Base-by-base conservation (phyloP, 2,329 filamentous ascomycete genomes). In the Fusarium sp. region DNA sequence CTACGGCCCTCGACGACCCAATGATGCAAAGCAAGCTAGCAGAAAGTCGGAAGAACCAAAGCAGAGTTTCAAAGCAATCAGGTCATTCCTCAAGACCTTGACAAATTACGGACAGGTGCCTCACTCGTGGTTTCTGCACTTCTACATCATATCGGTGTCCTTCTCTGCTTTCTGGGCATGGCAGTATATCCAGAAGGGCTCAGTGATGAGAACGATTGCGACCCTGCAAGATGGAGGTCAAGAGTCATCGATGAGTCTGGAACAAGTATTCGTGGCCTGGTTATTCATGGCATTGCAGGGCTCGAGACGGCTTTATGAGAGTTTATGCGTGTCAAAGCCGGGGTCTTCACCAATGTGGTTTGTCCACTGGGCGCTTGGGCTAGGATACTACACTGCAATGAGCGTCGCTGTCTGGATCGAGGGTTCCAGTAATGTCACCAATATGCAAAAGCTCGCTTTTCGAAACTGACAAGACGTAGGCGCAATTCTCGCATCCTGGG, bases 51-150 rank as follows among this genome's bases (percentile, higher is more conserved):
- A 61, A 29, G 61, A 56, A 14, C 35, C 64, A 29, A 58, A 69
- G 35, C 58, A 68, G 31, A 56, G 6, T 13, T 27, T 50, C 14
- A 13, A 34, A 54, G 35, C 63, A 27, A 60, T 84, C 22, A 65
- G 79, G 59, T 74, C 66, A 6, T 45, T 83, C 34, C 63, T 86
- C 45, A 76, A 78, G 62, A 76, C 76, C 62, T 47, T 85, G 35
- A 75, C 79, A 24, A 69, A 78, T 47, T 73, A 73, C 60, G 83
- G 84, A 74, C 89, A 90, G 79, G 92, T 98, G 38, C 95, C 96
- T 24, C 96, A 98, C 83, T 89, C 89, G 71, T 98, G 94, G 91
- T 98, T 98, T 82, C 89, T 88, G 50, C 93, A 96, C 77, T 98
- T 98, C 84, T 98, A 99, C 81, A 79, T 93, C 62, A 81, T 91